Evolutionary conservation across 768 basidiomycete genomes (phyloP).

Genomic region (Lactarius hengduanensis): DNA sequence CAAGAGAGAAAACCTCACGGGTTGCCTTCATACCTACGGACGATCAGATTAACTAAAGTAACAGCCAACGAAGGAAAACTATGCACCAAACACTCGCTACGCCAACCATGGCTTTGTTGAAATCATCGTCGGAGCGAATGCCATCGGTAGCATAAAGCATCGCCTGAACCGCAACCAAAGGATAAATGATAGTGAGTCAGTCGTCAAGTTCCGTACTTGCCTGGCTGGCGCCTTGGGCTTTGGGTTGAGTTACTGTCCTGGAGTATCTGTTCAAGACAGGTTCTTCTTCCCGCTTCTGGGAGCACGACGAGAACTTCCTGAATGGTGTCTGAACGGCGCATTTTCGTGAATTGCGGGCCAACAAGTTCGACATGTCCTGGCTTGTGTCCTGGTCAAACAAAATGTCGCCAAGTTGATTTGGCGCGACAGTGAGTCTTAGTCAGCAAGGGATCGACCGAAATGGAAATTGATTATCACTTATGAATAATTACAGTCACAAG

Average conservation of each 20-base stretch:
- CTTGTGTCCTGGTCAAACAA: not conserved
- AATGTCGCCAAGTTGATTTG: not conserved
- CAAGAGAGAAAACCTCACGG: slow-evolving; percentile 61
- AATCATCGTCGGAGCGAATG: slow-evolving; percentile 74
- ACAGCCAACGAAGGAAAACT: slow-evolving; percentile 23
- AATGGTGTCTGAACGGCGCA: slow-evolving; percentile 12
- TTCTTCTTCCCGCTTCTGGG: slow-evolving; percentile 30
- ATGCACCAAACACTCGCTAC: slow-evolving; percentile 94
- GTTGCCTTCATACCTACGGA: slow-evolving; percentile 92
- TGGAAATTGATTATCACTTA: not conserved
- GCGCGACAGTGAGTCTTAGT: slow-evolving; percentile 8
- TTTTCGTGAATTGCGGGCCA: slow-evolving; percentile 16
- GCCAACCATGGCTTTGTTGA: slow-evolving; percentile 96
- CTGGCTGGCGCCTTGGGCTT: slow-evolving; percentile 95
- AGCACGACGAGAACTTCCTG: slow-evolving; percentile 31
- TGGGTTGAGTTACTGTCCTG: slow-evolving; percentile 81
- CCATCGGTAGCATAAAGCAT: slow-evolving; percentile 99
- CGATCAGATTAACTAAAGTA: slow-evolving; percentile 26
- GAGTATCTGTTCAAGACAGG: slow-evolving; percentile 62
- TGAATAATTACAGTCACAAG: too few species aligned
- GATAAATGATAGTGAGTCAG: slow-evolving; percentile 7
- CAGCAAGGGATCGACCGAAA: slow-evolving; percentile 4
- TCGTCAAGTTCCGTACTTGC: slow-evolving; percentile 36
- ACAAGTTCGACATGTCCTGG: slow-evolving; percentile 19
- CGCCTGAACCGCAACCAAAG: slow-evolving; percentile 52